Percentiles rank a stretch among this genome's conserved stretches.
These are phyloP conservation scores for Pisolithus marmoratus DNA, from an alignment of 768 basidiomycete genomes.

Conservation along the genomic window DNA sequence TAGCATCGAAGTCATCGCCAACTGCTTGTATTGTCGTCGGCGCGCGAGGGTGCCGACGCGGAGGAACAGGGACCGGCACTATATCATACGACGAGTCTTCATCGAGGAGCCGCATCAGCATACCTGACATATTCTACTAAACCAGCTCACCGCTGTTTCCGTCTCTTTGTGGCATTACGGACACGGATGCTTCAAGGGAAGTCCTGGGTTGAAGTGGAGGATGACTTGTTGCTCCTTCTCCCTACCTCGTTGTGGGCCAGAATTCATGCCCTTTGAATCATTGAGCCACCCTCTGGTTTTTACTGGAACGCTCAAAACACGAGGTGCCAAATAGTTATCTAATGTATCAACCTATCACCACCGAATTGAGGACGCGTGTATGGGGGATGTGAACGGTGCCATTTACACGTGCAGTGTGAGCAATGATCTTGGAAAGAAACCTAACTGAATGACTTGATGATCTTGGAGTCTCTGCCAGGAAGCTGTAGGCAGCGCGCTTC, in stretches of 20 bases:
- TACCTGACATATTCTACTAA: not conserved
- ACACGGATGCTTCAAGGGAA: not conserved
- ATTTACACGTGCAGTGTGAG: conserved; percentile 4
- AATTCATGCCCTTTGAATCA: not conserved
- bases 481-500: no score
- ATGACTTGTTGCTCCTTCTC: not conserved
- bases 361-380: conserved; percentile 8
- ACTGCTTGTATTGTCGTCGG: conserved; percentile 29
- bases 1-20: conserved; percentile 26
- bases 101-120: conserved; percentile 12
- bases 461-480: no score
- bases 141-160: conserved; percentile 22
- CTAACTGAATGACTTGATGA: not conserved
- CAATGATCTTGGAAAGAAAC: not conserved
- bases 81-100: conserved; percentile 30
- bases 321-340: conserved; percentile 26
- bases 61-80: conserved; percentile 13
- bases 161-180: conserved; percentile 20
- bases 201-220: not conserved
- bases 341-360: conserved; percentile 16
- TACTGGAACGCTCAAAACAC: conserved; percentile 18
- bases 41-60: conserved; percentile 22
- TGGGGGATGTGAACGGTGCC: not conserved
- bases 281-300: conserved; percentile 7
- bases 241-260: not conserved